phyloP scores from a whole-genome alignment of 371 early-diverging fungal genomes.

The Catenaria anguillulae region DNA sequence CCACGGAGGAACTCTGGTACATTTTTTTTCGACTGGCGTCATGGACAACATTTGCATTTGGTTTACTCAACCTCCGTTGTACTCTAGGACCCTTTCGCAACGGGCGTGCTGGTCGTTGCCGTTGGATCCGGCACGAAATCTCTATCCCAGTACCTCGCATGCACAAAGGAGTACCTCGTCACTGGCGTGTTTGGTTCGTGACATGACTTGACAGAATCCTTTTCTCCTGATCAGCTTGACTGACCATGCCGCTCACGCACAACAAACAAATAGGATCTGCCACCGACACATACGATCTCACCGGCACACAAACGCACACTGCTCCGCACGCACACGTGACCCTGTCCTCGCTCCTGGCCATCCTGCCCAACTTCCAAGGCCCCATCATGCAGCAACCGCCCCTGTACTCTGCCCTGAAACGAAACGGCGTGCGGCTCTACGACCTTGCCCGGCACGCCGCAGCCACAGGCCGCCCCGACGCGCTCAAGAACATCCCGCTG shows the following conservation, averaged over 20 bases:
- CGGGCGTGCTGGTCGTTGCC: constrained; percentile 8
- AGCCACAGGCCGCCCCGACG: neutral
- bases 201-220: too few relatives aligned
- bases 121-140: constrained; percentile 9
- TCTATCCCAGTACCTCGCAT: constrained; percentile 1
- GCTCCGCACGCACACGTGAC: constrained; percentile 5
- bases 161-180: constrained; percentile 7
- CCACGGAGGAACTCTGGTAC: constrained; percentile 1
- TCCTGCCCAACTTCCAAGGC: constrained; percentile 4
- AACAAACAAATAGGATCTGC: too few relatives aligned
- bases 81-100: constrained; percentile 6
- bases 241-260: too few relatives aligned
- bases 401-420: constrained; percentile 6
- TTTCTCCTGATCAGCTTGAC: too few relatives aligned
- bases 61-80: too few relatives aligned
- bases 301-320: neutral
- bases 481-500: too few relatives aligned
- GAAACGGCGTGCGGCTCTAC: neutral
- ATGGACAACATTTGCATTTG: neutral
- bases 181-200: neutral
- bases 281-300: neutral
- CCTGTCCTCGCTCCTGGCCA: neutral
- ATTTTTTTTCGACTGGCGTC: neutral
- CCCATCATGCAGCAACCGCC: constrained; percentile 7
- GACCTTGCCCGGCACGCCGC: neutral